Conservation (phyloP, 1,284 basidiomycete genomes). For the Cryptococcus sp. region DNA sequence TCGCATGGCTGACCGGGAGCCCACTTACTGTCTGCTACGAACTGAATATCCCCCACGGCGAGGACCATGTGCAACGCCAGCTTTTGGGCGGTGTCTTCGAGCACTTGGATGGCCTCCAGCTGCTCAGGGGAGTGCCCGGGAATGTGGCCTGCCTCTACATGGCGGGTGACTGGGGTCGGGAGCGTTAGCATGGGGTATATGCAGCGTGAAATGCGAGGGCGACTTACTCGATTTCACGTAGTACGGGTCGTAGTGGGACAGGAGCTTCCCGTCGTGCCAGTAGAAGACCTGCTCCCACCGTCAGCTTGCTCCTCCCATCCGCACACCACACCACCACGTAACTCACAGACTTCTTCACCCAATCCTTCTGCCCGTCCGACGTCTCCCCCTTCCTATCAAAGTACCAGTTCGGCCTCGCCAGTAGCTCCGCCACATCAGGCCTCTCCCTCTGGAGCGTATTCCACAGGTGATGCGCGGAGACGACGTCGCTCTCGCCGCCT, state of each 20-base stretch:
- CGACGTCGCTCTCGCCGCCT: constrained; percentile 53
- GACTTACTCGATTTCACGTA: constrained; percentile 34
- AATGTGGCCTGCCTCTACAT: constrained; percentile 47
- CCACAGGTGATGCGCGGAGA: constrained; percentile 50
- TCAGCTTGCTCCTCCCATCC: not conserved
- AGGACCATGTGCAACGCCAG: constrained; percentile 51
- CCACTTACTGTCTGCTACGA: constrained; percentile 32
- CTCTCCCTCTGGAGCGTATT: constrained; percentile 50
- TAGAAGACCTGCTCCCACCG: constrained; percentile 17
- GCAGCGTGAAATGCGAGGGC: too few species aligned
- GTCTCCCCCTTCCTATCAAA: constrained; percentile 49
- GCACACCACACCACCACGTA: not conserved
- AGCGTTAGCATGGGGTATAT: not conserved
- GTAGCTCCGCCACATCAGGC: constrained; percentile 50
- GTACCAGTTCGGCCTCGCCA: constrained; percentile 46
- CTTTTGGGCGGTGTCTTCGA: constrained; percentile 49
- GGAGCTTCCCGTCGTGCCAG: constrained; percentile 21
- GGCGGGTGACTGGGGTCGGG: constrained; percentile 19
- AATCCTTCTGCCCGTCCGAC: constrained; percentile 40
- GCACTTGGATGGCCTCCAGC: constrained; percentile 49
- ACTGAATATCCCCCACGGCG: constrained; percentile 50
- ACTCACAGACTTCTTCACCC: constrained; percentile 31
- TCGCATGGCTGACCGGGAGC: constrained; percentile 3
- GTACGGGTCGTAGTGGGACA: constrained; percentile 42
- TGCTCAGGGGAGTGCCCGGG: constrained; percentile 43